A percentile compares a stretch with the other conserved stretches of the same genome.
phyloP scores from a whole-genome alignment of 441 rosid species.

The Pelargonium australe region DNA sequence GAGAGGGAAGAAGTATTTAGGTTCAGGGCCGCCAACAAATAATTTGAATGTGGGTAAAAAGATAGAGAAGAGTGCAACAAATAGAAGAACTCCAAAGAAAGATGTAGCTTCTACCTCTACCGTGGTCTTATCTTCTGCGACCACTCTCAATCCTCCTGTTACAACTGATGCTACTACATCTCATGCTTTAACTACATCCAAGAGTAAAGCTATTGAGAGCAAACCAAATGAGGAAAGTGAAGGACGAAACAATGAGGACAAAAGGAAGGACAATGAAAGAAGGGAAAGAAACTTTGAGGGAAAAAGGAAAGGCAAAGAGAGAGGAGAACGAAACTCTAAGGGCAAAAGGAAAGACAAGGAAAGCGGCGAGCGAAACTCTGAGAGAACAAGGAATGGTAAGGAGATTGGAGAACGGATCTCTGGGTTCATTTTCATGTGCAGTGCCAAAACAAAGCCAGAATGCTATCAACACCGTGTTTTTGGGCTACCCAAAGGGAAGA shows the following conservation, averaged over 20 bases:
- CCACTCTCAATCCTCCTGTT: background rate
- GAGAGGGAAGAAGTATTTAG: background rate
- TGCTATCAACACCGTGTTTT: conserved; percentile 41
- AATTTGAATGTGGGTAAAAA: background rate
- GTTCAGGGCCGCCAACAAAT: background rate
- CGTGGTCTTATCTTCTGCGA: no score
- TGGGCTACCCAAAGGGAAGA: conserved; percentile 35
- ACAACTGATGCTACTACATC: background rate
- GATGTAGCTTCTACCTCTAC: background rate
- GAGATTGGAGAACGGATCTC: conserved; percentile 20
- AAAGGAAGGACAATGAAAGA: background rate
- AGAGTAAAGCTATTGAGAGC: background rate
- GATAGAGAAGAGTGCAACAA: background rate
- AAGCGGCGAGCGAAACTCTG: background rate
- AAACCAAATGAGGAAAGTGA: background rate
- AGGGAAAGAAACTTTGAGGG: no score
- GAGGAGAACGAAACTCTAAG: conserved; percentile 3
- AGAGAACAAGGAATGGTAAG: conserved; percentile 12
- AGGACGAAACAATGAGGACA: background rate
- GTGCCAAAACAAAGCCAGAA: conserved; percentile 37
- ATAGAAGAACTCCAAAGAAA: background rate
- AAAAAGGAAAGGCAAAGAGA: background rate
- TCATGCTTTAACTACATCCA: background rate
- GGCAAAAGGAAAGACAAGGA: background rate
- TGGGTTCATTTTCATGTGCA: conserved; percentile 51